phyloP scores from a whole-genome alignment of 108 stramenopile genomes.

The Fistulifera pelliculosa region DNA sequence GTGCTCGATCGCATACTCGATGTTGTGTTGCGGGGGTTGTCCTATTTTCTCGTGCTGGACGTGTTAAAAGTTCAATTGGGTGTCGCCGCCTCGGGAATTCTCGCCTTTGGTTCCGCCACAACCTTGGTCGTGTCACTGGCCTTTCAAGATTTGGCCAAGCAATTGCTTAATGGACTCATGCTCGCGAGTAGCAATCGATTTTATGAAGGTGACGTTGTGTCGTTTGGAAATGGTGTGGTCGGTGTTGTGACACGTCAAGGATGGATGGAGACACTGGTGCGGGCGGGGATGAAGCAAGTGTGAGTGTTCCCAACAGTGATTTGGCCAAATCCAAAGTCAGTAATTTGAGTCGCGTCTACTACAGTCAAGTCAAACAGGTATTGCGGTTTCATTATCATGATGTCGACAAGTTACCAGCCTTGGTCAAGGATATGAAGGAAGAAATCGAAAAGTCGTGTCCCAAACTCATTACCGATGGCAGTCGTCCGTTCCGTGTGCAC shows the following conservation, averaged over 20 bases:
- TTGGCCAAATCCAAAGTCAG: conserved; percentile 36
- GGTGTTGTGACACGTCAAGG: conserved; percentile 9
- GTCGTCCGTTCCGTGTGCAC: conserved; percentile 39
- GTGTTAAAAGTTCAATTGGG: conserved; percentile 51
- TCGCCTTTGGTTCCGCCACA: conserved; percentile 21
- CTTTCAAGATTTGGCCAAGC: conserved; percentile 41
- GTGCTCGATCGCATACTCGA: conserved; percentile 45
- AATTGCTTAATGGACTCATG: conserved; percentile 48
- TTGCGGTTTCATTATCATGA: conserved; percentile 47
- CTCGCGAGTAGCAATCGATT: conserved; percentile 44
- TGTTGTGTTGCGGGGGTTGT: conserved; percentile 22
- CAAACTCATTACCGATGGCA: conserved; percentile 48
- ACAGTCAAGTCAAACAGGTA: conserved; percentile 56
- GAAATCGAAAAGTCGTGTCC: conserved; percentile 56
- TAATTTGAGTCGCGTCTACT: conserved; percentile 35
- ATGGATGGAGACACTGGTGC: conserved; percentile 33
- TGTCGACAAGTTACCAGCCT: conserved; percentile 34
- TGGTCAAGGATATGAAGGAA: conserved; percentile 38
- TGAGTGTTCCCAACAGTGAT: conserved; percentile 51
- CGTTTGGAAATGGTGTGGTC: conserved; percentile 16
- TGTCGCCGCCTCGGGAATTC: conserved; percentile 27
- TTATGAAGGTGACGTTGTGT: conserved; percentile 52
- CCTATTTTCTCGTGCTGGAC: conserved; percentile 31
- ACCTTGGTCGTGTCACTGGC: conserved; percentile 43
- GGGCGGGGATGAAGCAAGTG: conserved; percentile 36